Percentiles rank a stretch among this genome's conserved stretches.
phyloP scores from a whole-genome alignment of 306 rosid species.

The Sicyos edulis region DNA sequence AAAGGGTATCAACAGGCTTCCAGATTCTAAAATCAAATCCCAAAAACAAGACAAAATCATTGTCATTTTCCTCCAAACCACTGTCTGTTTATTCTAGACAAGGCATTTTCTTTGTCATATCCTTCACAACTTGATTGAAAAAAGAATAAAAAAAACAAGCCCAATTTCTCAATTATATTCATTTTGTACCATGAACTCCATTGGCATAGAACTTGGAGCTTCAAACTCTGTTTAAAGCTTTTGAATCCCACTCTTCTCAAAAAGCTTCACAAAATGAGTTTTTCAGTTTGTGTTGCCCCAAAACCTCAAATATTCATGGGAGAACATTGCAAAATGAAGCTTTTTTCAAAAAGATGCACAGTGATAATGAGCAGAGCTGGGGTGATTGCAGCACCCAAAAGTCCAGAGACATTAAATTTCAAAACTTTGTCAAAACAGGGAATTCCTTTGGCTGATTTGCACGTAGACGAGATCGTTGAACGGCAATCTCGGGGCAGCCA shows the following conservation, averaged over 20 bases:
- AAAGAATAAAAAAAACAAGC: background rate
- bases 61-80: background rate
- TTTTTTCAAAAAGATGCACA: conserved; percentile 17
- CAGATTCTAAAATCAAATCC: conserved; percentile 14
- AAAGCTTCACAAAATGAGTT: conserved; percentile 35
- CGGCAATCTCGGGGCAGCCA: conserved; percentile 40
- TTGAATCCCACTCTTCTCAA: background rate
- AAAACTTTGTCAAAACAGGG: conserved; percentile 44
- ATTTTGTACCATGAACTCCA: background rate
- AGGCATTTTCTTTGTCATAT: conserved; percentile 9
- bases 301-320: conserved; percentile 28
- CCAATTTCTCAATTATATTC: background rate
- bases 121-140: background rate
- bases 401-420: conserved; percentile 15
- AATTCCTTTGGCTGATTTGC: conserved; percentile 49
- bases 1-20: background rate
- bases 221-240: background rate
- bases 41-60: conserved; percentile 14
- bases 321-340: conserved; percentile 23
- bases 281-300: conserved; percentile 31
- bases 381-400: conserved; percentile 38
- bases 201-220: background rate
- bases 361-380: conserved; percentile 32
- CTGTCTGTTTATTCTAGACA: conserved; percentile 1
- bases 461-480: conserved; percentile 50